Conservation (phyloP, 768 basidiomycete genomes). For the Psilocybe azurescens region DNA sequence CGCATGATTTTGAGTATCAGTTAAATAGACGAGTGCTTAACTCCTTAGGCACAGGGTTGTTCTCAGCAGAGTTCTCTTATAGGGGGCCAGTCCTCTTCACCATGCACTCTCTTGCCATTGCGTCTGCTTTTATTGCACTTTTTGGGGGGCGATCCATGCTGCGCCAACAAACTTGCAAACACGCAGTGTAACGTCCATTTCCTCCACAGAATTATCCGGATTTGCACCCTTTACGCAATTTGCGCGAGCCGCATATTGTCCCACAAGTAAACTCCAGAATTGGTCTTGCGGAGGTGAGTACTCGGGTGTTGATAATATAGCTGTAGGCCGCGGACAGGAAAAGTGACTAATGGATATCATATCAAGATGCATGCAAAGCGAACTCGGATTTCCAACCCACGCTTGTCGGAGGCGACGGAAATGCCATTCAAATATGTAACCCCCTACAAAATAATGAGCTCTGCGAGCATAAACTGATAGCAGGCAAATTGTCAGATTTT, state of each 20-base stretch:
- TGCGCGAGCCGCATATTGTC: constrained; percentile 39
- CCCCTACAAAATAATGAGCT: not conserved
- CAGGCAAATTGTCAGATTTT: constrained; percentile 40
- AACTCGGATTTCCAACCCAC: constrained; percentile 36
- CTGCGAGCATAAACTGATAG: not conserved
- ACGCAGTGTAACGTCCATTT: constrained; percentile 24
- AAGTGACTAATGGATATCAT: not conserved
- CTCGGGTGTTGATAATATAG: constrained; percentile 23
- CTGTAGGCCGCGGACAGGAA: not conserved
- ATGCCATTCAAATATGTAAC: constrained; percentile 37
- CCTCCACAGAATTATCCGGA: constrained; percentile 15
- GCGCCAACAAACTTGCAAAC: constrained; percentile 23
- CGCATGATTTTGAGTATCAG: constrained; percentile 8
- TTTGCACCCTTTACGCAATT: constrained; percentile 37
- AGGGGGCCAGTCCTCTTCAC: not conserved
- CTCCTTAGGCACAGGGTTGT: not conserved
- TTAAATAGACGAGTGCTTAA: constrained; percentile 7
- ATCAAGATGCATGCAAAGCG: constrained; percentile 36
- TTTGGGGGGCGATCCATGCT: constrained; percentile 13
- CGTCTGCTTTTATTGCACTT: constrained; percentile 3
- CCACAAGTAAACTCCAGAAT: constrained; percentile 27
- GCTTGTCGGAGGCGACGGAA: constrained; percentile 36
- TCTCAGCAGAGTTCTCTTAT: not conserved
- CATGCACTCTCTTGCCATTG: constrained; percentile 10
- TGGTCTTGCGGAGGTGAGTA: constrained; percentile 37